Percentiles rank a stretch among this genome's conserved stretches.
Conservation (phyloP, 2,329 filamentous ascomycete genomes). For the Aspergillus alliaceus region DNA sequence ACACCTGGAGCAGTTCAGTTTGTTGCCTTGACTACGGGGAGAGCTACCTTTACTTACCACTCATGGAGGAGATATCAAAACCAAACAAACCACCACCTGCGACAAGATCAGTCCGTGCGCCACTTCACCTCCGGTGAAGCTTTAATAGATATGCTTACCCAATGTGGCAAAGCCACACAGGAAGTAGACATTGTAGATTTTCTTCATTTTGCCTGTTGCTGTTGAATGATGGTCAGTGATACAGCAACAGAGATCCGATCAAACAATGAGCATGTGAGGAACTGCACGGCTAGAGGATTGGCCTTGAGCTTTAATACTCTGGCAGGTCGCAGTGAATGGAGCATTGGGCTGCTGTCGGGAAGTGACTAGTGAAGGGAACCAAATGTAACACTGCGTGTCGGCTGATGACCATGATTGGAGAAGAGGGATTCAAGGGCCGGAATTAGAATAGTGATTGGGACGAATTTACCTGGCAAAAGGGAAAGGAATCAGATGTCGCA, state of each 20-base stretch:
- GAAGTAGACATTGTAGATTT: conserved; percentile 22
- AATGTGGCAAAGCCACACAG: conserved; percentile 21
- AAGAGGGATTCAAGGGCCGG: neutral
- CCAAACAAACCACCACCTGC: conserved; percentile 56
- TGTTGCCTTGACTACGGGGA: conserved; percentile 13
- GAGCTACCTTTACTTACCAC: conserved; percentile 7
- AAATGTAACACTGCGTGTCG: neutral
- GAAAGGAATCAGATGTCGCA: neutral
- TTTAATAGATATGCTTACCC: conserved; percentile 3
- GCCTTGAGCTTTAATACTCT: neutral
- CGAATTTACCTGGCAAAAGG: neutral
- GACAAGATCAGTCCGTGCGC: neutral
- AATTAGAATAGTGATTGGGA: neutral
- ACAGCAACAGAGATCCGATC: neutral
- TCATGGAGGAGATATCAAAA: conserved; percentile 58
- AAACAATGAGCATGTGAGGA: neutral
- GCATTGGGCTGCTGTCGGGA: neutral
- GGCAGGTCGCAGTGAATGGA: neutral
- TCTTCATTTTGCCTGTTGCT: conserved; percentile 15
- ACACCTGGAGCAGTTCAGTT: conserved; percentile 28
- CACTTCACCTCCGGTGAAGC: neutral
- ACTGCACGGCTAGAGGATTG: neutral
- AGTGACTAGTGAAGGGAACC: neutral
- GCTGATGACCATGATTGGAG: neutral
- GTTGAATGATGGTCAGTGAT: neutral